Percentiles rank a stretch among this genome's conserved stretches.
These are phyloP conservation scores for Plasmodium inui DNA, from an alignment of 169 alveolate species.

Conservation along the genomic window DNA sequence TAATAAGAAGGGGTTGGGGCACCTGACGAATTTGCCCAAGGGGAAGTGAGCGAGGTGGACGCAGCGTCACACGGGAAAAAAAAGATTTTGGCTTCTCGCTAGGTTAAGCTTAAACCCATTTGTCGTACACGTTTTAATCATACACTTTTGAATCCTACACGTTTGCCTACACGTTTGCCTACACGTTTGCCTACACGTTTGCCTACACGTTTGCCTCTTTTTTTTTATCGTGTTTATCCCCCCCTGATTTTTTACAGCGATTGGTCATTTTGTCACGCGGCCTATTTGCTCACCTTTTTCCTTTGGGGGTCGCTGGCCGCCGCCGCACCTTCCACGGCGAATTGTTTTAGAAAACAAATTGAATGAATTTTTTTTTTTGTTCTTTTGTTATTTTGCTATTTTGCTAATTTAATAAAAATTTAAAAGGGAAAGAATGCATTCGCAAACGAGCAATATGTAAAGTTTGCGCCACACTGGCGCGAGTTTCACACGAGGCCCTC, in stretches of 20 bases:
- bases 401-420: background rate
- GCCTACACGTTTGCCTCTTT: background rate
- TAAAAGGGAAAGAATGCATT: background rate
- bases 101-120: conserved; percentile 1
- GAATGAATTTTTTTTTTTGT: background rate
- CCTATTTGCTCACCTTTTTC: background rate
- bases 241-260: background rate
- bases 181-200: background rate
- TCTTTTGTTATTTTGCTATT: background rate
- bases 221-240: background rate
- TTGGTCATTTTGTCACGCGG: background rate
- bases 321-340: background rate
- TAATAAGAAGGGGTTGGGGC: conserved; percentile 68
- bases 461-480: conserved; percentile 1
- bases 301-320: background rate
- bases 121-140: background rate
- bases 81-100: background rate
- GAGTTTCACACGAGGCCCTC: background rate
- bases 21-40: conserved; percentile 27
- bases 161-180: too few relatives aligned
- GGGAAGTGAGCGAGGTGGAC: background rate
- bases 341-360: background rate
- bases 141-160: too few relatives aligned
- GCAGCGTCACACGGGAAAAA: background rate
- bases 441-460: background rate